Base-by-base conservation (phyloP, 208 protist genomes). In the Leishmania mexicana region DNA sequence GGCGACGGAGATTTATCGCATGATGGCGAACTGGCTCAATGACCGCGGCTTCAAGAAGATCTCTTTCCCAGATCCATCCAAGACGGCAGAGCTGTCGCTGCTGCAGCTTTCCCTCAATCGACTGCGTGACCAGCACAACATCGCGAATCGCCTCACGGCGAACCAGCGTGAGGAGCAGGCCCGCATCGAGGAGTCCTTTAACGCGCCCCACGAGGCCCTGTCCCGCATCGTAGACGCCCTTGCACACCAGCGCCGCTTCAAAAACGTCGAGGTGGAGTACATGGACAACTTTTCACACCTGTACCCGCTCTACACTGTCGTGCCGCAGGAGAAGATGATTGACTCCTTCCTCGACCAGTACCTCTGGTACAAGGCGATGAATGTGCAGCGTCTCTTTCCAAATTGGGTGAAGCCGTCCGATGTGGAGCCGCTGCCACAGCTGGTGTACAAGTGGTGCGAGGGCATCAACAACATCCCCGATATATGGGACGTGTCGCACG, bases 331-430 rank as follows among this genome's bases (percentile, higher is more conserved):
- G 92, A 99, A 99, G 93, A 99, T 99, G 88, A 99, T 99, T 1
- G 99, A 99, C 91, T 97, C 99, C 31, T 99, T 99, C 87, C 93
- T 99, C 10, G 99, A 99, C 88, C 99, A 99, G 88, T 99, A 99
- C 90, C 92, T 99, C 3, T 99, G 99, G 99, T 99, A 99, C 88
- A 99, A 99, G 88, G 94, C 97, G 45, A 97, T 97, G 78, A 99
- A 99, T 86, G 99, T 99, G 87, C 94, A 99, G 76, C 94, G 98
- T 21, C 92, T 99, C n/a, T 99, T 99, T 93, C 99, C 99, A 28
- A 99, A 99, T 83, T 99, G 99, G 99, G 95, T 99, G 76, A 99
- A 99, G 89, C 99, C 99, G 47, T 94, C 98, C 15, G 99, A 99
- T 87, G 96, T 96, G 76, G 99, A 99, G 91, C 99, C 99, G 54